Conservation (phyloP, 768 basidiomycete genomes). For the Tricholoma saponaceum region DNA sequence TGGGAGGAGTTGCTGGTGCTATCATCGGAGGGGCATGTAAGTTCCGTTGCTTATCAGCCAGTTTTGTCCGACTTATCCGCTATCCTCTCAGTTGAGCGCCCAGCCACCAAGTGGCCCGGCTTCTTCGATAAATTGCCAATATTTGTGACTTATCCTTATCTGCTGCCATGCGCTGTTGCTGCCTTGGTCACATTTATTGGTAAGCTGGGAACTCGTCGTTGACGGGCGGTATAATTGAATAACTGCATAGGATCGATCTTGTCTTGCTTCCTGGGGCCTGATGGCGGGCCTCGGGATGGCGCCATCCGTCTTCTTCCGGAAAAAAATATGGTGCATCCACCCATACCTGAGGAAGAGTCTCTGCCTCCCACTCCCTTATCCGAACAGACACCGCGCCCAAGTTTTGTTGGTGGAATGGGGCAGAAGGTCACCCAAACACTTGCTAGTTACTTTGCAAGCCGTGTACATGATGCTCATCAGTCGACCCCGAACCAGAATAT, state of each 20-base stretch:
- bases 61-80: slow-evolving; percentile 10
- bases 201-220: slow-evolving; percentile 25
- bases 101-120: slow-evolving; percentile 82
- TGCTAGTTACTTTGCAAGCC: slow-evolving; percentile 56
- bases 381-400: slow-evolving; percentile 36
- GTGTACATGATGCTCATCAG: slow-evolving; percentile 37
- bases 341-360: slow-evolving; percentile 68
- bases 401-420: slow-evolving; percentile 37
- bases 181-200: slow-evolving; percentile 71
- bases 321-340: slow-evolving; percentile 49
- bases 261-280: slow-evolving; percentile 83
- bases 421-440: slow-evolving; percentile 52
- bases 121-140: slow-evolving; percentile 62
- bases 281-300: slow-evolving; percentile 87
- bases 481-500: slow-evolving; percentile 20
- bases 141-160: slow-evolving; percentile 82
- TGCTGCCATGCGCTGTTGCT: slow-evolving; percentile 82
- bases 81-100: slow-evolving; percentile 64
- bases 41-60: slow-evolving; percentile 23
- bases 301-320: slow-evolving; percentile 81
- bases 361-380: slow-evolving; percentile 41
- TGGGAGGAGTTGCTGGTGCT: slow-evolving; percentile 90
- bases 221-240: slow-evolving; percentile 1
- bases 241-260: slow-evolving; percentile 67
- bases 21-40: slow-evolving; percentile 81